Evolutionary conservation across 176 grass and related monocot genomes (phyloP), one percentile per base, ranked within the genome.

Genomic region (Cocos nucifera): DNA sequence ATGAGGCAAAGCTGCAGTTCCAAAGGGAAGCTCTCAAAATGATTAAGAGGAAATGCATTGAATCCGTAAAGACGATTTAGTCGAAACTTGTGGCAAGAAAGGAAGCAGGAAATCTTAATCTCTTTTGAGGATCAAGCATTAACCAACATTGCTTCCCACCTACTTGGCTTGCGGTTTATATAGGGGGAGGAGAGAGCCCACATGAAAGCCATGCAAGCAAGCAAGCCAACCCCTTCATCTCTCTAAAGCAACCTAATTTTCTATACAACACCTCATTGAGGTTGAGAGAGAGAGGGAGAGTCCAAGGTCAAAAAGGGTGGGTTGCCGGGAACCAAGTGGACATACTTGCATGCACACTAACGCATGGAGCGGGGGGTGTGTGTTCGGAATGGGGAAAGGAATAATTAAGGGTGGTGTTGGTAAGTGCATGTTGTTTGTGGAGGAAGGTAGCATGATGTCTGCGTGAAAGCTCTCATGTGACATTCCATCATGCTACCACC

Each of bases 381-480:
- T 28, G 27, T 44, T 44, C 3, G 35, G 35, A 44, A 12, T 3
- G 35, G 22, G 50, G 52, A 49, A 51, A 66, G 21, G 64, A 49
- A 70, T 70, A 29, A 70, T 70, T 70, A 59, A 50, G 44, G 21
- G 29, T 4, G n/a, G 28, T 21, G 30, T 22, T 30, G 20, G 65
- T 39, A 21, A 35, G 53, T 30, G 58, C 26, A 30, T 59, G 44
- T 97, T 91, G 92, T 97, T 97, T 97, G 92, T 69, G 73, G 80
- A 85, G 63, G 80, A 97, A 97, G 92, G 81, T 91, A 97, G 88
- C 84, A 97, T 97, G 80, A 97, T 97, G 84, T 73, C 80, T 91
- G 87, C 84, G 84, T 91, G 92, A 82, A 75, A 85, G 64, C 77
- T 69, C 78, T 97, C 92, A 90, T 96, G 92, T 96, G 87, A 85